Base-by-base conservation (phyloP, 371 early-diverging fungal genomes). In the Mucor indicus region DNA sequence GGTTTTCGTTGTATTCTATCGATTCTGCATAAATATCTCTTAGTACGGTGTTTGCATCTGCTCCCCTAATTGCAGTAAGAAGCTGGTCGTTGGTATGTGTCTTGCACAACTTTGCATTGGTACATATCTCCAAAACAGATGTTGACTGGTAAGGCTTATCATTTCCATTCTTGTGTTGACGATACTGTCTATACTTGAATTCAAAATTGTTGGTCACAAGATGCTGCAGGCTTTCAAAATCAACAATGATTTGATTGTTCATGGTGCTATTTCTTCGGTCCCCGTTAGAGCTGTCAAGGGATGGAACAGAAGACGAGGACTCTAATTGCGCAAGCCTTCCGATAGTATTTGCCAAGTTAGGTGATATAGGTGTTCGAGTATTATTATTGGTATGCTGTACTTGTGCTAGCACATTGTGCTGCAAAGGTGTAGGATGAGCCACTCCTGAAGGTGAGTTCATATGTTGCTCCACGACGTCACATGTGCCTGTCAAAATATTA, bases 1-100 rank as follows among this genome's bases (percentile, higher is more conserved):
- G 54, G 16, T 63, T 60, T 24, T 60, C 53, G 13, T 51, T 46
- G 1, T 48, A 54, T 21, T 57, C 52, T 0, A 48, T 54, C 1
- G 76, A 64, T 23, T 77, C 71, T 0, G 75, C 55, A 50, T 65
- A 72, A 1, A 67, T 67, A 38, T 80, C 76, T 6, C 79, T 69
- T 25, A 84, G 49, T 2, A 81, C 67, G 10, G 75, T 70, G 22
- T 82, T 77, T 0, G 76, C 68, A 48, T 82, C 72, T 3, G 77
- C 54, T 22, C 51, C 50, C 13, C 60, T 39, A 5, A 53, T 62
- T 0, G 67, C 57, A 2, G 64, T 59, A 24, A 55, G 62, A 5
- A 64, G 53, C 4, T 48, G 46, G 4, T 61, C 59, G 8, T 25
- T 43, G 20, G 39, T 21, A 22, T 51, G 20, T n/a, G 48, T 9